Conservation (phyloP, 495 filamentous ascomycete species). For the Hypomontagnella submonticulosa region DNA sequence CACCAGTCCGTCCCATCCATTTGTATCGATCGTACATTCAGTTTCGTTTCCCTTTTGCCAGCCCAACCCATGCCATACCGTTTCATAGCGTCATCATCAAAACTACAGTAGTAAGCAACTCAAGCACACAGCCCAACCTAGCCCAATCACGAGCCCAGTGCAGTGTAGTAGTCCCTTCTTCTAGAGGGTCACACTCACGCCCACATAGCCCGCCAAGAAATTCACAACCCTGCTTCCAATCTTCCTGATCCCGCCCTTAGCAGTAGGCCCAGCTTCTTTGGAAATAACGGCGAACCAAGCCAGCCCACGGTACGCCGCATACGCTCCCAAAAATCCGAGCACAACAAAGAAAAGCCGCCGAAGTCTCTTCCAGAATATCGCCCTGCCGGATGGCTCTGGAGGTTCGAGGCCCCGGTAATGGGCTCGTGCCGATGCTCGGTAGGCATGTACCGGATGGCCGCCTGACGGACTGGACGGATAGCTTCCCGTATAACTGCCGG, state of each 20-base stretch:
- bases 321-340: neutral
- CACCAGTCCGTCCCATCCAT: conserved; percentile 1
- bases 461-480: neutral
- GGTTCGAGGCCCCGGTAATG: conserved; percentile 4
- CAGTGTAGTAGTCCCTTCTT: neutral
- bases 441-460: conserved; percentile 6
- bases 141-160: neutral
- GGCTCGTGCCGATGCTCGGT: neutral
- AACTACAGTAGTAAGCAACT: neutral
- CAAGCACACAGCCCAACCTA: conserved; percentile 2
- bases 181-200: neutral
- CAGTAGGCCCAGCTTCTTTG: conserved; percentile 4
- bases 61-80: conserved; percentile 1
- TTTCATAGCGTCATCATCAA: conserved; percentile 7
- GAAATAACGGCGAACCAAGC: conserved; percentile 5
- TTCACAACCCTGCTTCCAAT: conserved; percentile 4
- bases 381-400: conserved; percentile 3
- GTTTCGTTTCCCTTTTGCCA: conserved; percentile 12
- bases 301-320: conserved; percentile 3
- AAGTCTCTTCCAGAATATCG: conserved; percentile 15
- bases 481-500: conserved; percentile 1
- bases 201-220: conserved; percentile 12
- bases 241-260: neutral
- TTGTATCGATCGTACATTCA: conserved; percentile 20
- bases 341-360: conserved; percentile 21